These are phyloP conservation scores for Paramecium tetraurelia DNA, from an alignment of 73 alveolate species.

Conservation along the genomic window DNA sequence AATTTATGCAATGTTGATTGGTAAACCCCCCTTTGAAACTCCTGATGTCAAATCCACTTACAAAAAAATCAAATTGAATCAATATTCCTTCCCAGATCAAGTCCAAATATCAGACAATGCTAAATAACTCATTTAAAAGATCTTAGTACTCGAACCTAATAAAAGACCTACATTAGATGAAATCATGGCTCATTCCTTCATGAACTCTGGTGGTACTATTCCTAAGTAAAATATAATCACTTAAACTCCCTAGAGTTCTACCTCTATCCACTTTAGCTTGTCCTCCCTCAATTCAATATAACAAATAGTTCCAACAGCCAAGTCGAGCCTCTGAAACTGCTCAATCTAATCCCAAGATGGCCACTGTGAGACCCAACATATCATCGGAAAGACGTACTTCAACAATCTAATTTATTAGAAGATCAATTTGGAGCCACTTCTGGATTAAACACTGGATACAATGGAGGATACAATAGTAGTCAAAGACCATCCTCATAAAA, in stretches of 20 bases:
- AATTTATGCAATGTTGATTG: slow-evolving; percentile 73
- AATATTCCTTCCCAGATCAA: slow-evolving; percentile 89
- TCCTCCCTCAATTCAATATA: slow-evolving; percentile 92
- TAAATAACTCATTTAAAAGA: slow-evolving; percentile 81
- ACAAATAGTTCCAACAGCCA: slow-evolving; percentile 74
- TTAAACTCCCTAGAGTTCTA: slow-evolving; percentile 54
- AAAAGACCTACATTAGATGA: slow-evolving; percentile 69
- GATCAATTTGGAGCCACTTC: slow-evolving; percentile 28
- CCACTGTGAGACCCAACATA: not conserved
- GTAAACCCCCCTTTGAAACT: slow-evolving; percentile 92
- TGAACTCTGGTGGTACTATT: slow-evolving; percentile 74
- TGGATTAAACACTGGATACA: slow-evolving; percentile 13
- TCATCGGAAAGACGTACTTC: not conserved
- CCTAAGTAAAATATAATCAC: slow-evolving; percentile 74
- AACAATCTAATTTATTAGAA: not conserved
- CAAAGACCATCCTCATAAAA: slow-evolving; percentile 17
- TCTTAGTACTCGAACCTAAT: slow-evolving; percentile 84
- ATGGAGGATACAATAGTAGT: not conserved
- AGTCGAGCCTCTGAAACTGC: not conserved
- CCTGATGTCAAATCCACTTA: slow-evolving; percentile 90
- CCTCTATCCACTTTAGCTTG: slow-evolving; percentile 93
- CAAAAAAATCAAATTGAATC: slow-evolving; percentile 83
- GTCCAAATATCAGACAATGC: slow-evolving; percentile 90
- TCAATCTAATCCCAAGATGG: not conserved
- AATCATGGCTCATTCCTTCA: slow-evolving; percentile 62